A percentile compares a stretch with the other conserved stretches of the same genome.
These are phyloP conservation scores for Eleusine indica DNA, from an alignment of 176 grass and related monocot species.

Conservation along the genomic window DNA sequence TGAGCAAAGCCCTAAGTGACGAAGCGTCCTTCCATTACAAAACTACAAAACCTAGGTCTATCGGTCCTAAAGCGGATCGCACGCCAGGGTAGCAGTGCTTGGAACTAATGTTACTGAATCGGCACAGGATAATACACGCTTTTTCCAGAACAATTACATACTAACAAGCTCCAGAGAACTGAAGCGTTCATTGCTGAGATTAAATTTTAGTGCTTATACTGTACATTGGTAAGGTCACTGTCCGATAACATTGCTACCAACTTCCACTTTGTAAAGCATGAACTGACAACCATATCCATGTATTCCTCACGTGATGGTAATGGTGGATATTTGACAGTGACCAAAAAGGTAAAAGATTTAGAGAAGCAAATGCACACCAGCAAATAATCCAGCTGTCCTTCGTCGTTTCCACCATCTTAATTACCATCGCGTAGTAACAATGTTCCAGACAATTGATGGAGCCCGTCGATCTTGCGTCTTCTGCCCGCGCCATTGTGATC, in stretches of 20 bases:
- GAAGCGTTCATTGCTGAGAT: background rate
- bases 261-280: background rate
- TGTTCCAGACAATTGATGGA: background rate
- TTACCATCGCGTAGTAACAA: background rate
- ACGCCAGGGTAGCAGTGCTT: background rate
- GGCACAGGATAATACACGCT: background rate
- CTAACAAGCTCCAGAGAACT: background rate
- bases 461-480: background rate
- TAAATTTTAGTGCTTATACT: background rate
- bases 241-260: background rate
- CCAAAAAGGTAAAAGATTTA: background rate
- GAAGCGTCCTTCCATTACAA: background rate
- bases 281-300: background rate
- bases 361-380: background rate
- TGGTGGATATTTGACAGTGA: constrained; percentile 1
- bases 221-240: background rate
- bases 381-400: background rate
- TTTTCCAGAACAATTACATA: background rate
- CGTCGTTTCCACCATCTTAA: background rate
- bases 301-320: constrained; percentile 28
- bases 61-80: background rate
- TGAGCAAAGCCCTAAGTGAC: background rate
- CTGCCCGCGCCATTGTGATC: background rate
- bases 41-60: background rate
- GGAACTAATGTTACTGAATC: background rate